Evolutionary conservation across 2,329 filamentous ascomycete genomes (phyloP).

Genomic region (Fusarium pseudograminearum): DNA sequence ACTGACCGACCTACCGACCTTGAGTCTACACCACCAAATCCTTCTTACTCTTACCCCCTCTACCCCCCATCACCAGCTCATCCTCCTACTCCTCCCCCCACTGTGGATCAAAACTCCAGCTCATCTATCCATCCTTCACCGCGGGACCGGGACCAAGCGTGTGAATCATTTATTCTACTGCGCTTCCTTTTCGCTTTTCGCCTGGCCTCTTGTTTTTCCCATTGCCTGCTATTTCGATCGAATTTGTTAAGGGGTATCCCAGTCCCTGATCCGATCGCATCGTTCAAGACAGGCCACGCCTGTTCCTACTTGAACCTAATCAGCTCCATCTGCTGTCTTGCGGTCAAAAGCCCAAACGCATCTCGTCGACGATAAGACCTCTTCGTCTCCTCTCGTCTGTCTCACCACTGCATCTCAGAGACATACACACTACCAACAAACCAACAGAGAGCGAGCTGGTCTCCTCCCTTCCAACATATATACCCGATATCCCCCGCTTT

Average conservation of each 20-base stretch:
- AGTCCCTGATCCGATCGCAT: slow-evolving; percentile 23
- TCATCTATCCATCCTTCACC: slow-evolving; percentile 34
- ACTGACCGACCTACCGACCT: background rate
- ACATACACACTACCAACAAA: slow-evolving; percentile 13
- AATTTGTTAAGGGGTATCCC: slow-evolving; percentile 36
- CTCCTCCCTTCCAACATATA: slow-evolving; percentile 33
- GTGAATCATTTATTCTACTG: slow-evolving; percentile 35
- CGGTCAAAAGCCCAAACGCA: slow-evolving; percentile 13
- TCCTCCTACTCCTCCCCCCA: slow-evolving; percentile 15
- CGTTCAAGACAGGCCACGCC: slow-evolving; percentile 29
- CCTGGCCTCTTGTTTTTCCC: slow-evolving; percentile 3
- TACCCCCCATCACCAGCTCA: background rate
- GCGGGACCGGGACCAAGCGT: slow-evolving; percentile 39
- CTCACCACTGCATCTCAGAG: slow-evolving; percentile 19
- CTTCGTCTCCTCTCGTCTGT: slow-evolving; percentile 13
- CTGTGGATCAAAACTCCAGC: slow-evolving; percentile 32
- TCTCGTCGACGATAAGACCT: slow-evolving; percentile 22
- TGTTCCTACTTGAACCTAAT: slow-evolving; percentile 24
- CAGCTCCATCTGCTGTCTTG: slow-evolving; percentile 14
- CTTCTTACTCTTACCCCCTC: background rate
- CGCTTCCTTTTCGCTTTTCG: slow-evolving; percentile 17
- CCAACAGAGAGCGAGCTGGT: slow-evolving; percentile 45
- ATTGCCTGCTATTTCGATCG: slow-evolving; percentile 1
- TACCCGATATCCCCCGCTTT: slow-evolving; percentile 9
- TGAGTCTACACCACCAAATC: background rate